A percentile compares a stretch with the other conserved stretches of the same genome.
Conservation (phyloP, 2,329 filamentous ascomycete genomes). For the Neopestalotiopsis sp. region DNA sequence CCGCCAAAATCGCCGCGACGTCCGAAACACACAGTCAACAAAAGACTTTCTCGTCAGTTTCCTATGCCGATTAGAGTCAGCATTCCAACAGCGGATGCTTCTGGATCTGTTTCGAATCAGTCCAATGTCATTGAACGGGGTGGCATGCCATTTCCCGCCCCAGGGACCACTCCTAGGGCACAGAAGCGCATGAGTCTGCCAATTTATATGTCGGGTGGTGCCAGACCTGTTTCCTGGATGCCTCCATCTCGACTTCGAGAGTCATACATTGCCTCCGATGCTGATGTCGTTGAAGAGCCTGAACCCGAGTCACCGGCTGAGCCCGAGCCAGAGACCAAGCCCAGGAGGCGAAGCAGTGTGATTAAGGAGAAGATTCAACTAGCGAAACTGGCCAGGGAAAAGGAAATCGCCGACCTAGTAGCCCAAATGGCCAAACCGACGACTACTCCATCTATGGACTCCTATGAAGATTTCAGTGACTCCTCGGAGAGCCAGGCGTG, state of each 20-base stretch:
- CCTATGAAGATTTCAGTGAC: neutral
- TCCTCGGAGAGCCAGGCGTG: neutral
- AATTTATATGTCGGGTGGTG: neutral
- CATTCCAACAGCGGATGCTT: conserved; percentile 27
- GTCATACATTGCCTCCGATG: neutral
- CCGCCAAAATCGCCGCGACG: conserved; percentile 21
- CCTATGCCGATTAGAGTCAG: conserved; percentile 28
- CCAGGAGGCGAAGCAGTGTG: conserved; percentile 13
- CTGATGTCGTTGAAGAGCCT: neutral
- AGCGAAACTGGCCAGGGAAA: conserved; percentile 24
- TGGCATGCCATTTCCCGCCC: conserved; percentile 18
- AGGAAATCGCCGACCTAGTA: conserved; percentile 25
- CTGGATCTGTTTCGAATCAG: conserved; percentile 17
- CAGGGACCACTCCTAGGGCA: conserved; percentile 4
- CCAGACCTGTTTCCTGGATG: neutral
- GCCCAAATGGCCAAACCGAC: conserved; percentile 19
- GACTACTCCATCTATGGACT: neutral
- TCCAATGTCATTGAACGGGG: conserved; percentile 14
- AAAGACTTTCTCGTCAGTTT: conserved; percentile 26
- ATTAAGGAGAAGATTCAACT: conserved; percentile 24
- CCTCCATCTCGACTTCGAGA: neutral
- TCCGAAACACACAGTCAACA: conserved; percentile 25
- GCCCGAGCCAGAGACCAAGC: conserved; percentile 8
- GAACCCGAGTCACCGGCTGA: neutral
- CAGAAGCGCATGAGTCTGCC: conserved; percentile 23